Base-by-base conservation (phyloP, 768 basidiomycete species). In the Tulasnella sp. region DNA sequence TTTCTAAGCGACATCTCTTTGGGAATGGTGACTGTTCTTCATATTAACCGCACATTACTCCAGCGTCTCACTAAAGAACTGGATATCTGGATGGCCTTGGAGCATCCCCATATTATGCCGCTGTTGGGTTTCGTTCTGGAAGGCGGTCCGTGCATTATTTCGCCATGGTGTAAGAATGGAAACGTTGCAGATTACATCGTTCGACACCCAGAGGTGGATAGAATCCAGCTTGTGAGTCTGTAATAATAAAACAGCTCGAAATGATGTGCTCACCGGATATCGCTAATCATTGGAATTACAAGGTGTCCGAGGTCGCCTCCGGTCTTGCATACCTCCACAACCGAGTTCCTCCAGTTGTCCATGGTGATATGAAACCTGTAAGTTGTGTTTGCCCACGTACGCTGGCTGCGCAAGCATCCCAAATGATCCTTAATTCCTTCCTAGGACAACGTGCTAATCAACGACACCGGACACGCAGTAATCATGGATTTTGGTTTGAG, bases 281-380 rank as follows among this genome's bases (percentile, higher is more conserved):
- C n/a, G n/a, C n/a, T n/a, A n/a, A n/a, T n/a, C n/a, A n/a, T n/a
- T n/a, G n/a, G n/a, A n/a, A n/a, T n/a, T n/a, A n/a, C n/a, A n/a
- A n/a, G 71, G 37, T 72, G 39, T 40, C n/a, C 10, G 71, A 72
- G 3, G 71, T 72, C 3, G 71, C 71, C 37, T 23, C 15, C 3
- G 71, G 39, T 13, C 23, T 72, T 7, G 71, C 37, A 0, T 46
- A 72, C 71, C 39, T 72, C 11, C 71, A 72, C 20, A n/a, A 6
- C 20, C 29, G 71, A 5, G 20, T 26, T 37, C 39, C 32, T 10
- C 71, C 39, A 2, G 37, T 72, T 1, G 20, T 72, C 2, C 71
- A 72, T 26, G 71, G 71, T 6, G 71, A 72, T 39, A 35, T 72
- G 29, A 72, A 72, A 42, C 44, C 71, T 46, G 71, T 72, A 40